Evolutionary conservation across 2,329 filamentous ascomycete genomes (phyloP).

Genomic region (Didymella arachidicola): DNA sequence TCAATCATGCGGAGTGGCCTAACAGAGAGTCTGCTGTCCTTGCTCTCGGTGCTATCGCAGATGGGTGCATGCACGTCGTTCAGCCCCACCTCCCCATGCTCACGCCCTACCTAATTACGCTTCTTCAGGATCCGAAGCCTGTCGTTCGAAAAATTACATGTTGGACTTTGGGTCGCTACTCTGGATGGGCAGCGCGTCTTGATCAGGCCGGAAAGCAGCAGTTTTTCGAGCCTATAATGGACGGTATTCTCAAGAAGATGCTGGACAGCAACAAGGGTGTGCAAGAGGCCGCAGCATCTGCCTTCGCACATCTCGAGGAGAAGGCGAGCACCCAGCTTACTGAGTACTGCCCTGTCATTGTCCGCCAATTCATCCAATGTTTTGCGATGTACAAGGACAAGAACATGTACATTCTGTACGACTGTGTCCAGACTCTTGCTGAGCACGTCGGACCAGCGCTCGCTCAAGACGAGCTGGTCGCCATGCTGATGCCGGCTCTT

Average conservation of each 20-base stretch:
- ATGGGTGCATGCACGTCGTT: conserved; percentile 90
- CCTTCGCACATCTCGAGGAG: conserved; percentile 95
- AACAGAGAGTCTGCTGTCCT: conserved; percentile 93
- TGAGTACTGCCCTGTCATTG: conserved; percentile 87
- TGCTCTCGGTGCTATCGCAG: conserved; percentile 90
- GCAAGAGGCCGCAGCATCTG: conserved; percentile 93
- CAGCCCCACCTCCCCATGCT: conserved; percentile 89
- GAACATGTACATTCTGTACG: conserved; percentile 99
- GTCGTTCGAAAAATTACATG: conserved; percentile 97
- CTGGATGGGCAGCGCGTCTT: conserved; percentile 85
- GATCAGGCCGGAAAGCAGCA: conserved; percentile 71
- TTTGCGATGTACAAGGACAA: conserved; percentile 97
- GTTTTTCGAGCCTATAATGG: conserved; percentile 96
- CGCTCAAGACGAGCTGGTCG: conserved; percentile 80
- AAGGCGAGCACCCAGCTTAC: conserved; percentile 82
- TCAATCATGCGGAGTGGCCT: conserved; percentile 88
- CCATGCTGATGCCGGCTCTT: conserved; percentile 89
- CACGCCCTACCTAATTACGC: conserved; percentile 85
- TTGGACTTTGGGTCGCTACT: conserved; percentile 95
- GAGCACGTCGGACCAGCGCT: conserved; percentile 86
- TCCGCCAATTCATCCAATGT: conserved; percentile 89
- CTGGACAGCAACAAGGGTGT: conserved; percentile 97
- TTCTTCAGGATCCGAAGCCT: conserved; percentile 84
- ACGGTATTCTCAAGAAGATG: conserved; percentile 93
- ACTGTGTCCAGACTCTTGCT: conserved; percentile 95